phyloP scores from a whole-genome alignment of 495 filamentous ascomycete genomes.

The Podospora appendiculata region DNA sequence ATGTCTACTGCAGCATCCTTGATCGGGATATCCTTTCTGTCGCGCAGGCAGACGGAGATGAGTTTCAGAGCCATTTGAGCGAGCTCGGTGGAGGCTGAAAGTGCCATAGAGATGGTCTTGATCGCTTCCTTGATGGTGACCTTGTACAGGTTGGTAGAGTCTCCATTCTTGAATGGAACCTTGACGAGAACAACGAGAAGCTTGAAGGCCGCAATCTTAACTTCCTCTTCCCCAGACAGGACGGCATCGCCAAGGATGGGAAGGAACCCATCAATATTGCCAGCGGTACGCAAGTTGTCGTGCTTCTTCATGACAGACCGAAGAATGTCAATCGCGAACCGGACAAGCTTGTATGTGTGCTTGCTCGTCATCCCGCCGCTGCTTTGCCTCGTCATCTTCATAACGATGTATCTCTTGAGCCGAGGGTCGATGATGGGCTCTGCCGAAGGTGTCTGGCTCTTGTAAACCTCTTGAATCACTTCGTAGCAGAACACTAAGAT shows the following conservation, averaged over 20 bases:
- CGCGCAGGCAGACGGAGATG: slow-evolving; percentile 74
- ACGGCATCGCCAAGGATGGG: slow-evolving; percentile 83
- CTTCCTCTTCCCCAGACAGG: slow-evolving; percentile 76
- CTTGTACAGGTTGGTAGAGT: slow-evolving; percentile 67
- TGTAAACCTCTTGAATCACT: slow-evolving; percentile 79
- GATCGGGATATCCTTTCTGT: slow-evolving; percentile 62
- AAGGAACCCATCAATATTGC: slow-evolving; percentile 75
- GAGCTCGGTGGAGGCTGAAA: slow-evolving; percentile 70
- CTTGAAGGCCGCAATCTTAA: slow-evolving; percentile 76
- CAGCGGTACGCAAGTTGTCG: slow-evolving; percentile 64
- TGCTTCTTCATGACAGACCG: slow-evolving; percentile 75
- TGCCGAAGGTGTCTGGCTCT: slow-evolving; percentile 37
- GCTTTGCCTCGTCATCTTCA: slow-evolving; percentile 63
- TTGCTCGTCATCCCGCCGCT: slow-evolving; percentile 59
- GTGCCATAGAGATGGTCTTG: slow-evolving; percentile 53
- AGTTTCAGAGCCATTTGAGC: slow-evolving; percentile 83
- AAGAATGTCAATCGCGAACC: slow-evolving; percentile 81
- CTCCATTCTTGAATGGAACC: slow-evolving; percentile 67
- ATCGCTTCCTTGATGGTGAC: slow-evolving; percentile 74
- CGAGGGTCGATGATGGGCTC: slow-evolving; percentile 46
- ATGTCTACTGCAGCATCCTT: slow-evolving; percentile 78
- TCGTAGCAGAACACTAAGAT: slow-evolving; percentile 90
- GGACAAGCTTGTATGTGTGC: slow-evolving; percentile 72
- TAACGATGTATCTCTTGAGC: slow-evolving; percentile 67
- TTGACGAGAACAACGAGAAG: slow-evolving; percentile 78